These are phyloP conservation scores for Saturnispora dispora DNA, from an alignment of 805 yeast species.

Conservation along the genomic window DNA sequence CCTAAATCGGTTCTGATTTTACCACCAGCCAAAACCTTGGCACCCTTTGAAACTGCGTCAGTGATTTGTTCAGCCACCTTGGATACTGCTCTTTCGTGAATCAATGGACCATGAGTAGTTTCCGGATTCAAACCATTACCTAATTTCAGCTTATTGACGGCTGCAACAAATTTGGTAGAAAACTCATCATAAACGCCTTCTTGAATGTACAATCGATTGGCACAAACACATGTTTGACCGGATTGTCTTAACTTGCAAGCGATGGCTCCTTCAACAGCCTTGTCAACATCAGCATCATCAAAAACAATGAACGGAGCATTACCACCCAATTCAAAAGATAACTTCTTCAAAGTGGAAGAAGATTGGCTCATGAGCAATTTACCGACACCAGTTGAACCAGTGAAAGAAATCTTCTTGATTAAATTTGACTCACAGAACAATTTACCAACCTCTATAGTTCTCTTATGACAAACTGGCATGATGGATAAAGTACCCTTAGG, in stretches of 20 bases:
- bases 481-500: slow-evolving; percentile 60
- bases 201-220: slow-evolving; percentile 85
- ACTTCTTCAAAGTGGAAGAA: slow-evolving; percentile 78
- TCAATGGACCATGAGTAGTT: slow-evolving; percentile 87
- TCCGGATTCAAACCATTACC: slow-evolving; percentile 81
- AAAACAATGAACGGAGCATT: slow-evolving; percentile 88
- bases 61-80: slow-evolving; percentile 72
- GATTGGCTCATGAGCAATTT: slow-evolving; percentile 79
- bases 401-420: slow-evolving; percentile 58
- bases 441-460: slow-evolving; percentile 52
- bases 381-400: slow-evolving; percentile 69
- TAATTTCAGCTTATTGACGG: slow-evolving; percentile 46
- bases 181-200: slow-evolving; percentile 75
- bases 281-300: slow-evolving; percentile 72
- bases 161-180: slow-evolving; percentile 46
- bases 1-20: slow-evolving; percentile 23
- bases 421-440: slow-evolving; percentile 53
- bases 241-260: slow-evolving; percentile 86
- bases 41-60: slow-evolving; percentile 77
- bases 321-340: slow-evolving; percentile 93
- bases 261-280: slow-evolving; percentile 66
- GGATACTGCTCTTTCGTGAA: slow-evolving; percentile 68
- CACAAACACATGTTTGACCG: slow-evolving; percentile 95
- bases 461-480: slow-evolving; percentile 59
- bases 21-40: slow-evolving; percentile 66